Evolutionary conservation across 108 stramenopile species (phyloP).

Genomic region (Aureococcus anophagefferens): DNA sequence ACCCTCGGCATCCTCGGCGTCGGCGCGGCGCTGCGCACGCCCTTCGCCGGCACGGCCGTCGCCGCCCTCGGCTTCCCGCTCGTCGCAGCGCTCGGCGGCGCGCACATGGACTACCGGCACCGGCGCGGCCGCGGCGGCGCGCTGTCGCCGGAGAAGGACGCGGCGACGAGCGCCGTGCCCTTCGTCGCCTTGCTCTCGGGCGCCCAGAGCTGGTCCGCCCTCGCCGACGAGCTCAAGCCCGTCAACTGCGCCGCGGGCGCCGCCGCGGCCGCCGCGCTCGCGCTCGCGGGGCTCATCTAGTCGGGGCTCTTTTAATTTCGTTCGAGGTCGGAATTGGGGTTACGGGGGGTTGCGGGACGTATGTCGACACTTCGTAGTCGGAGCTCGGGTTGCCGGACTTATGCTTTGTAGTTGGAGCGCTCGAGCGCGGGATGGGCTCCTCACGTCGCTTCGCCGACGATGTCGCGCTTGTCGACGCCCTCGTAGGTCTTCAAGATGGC

Average conservation of each 20-base stretch:
- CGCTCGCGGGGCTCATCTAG: no score
- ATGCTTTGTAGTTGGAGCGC: no score
- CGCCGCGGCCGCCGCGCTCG: neutral
- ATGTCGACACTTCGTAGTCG: no score
- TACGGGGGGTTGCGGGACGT: no score
- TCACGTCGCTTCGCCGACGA: no score
- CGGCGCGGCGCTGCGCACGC: constrained; percentile 53
- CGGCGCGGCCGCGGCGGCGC: constrained; percentile 67
- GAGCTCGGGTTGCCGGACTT: no score
- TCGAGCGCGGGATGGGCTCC: no score
- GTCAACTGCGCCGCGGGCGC: neutral
- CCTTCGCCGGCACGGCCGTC: constrained; percentile 41
- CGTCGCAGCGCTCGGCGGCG: constrained; percentile 69
- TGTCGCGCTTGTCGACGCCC: no score
- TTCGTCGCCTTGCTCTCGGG: constrained; percentile 63
- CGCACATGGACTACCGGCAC: constrained; percentile 67
- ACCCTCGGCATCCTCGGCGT: constrained; percentile 58
- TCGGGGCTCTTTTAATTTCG: no score
- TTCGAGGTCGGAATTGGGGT: no score
- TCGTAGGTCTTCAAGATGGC: no score
- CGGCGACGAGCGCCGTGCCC: constrained; percentile 64
- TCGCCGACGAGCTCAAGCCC: neutral
- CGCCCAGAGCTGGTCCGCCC: neutral
- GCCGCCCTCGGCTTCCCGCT: constrained; percentile 60
- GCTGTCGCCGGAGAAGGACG: constrained; percentile 45